phyloP scores from a whole-genome alignment of 352 stramenopile species.

The Globisporangium parvum region DNA sequence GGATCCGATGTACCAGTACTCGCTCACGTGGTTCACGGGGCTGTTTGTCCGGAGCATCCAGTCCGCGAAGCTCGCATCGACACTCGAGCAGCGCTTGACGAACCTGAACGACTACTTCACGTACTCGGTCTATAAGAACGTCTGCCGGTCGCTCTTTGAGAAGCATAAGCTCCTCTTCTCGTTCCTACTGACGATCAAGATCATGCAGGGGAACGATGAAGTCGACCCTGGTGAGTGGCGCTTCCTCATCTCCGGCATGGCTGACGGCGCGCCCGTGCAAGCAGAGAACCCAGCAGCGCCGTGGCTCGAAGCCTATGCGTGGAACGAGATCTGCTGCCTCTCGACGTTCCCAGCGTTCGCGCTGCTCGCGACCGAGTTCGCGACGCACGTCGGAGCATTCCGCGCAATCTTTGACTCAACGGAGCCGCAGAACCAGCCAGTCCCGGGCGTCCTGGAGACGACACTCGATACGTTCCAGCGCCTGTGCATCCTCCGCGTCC shows the following conservation, averaged over 20 bases:
- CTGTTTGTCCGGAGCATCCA: conserved; percentile 90
- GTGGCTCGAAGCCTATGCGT: conserved; percentile 75
- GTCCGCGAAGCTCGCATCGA: conserved; percentile 55
- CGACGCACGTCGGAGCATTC: conserved; percentile 43
- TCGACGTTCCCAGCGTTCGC: conserved; percentile 66
- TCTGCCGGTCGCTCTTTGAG: conserved; percentile 92
- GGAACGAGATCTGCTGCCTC: conserved; percentile 71
- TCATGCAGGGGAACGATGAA: conserved; percentile 81
- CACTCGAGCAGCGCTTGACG: conserved; percentile 67
- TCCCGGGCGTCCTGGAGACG: conserved; percentile 50
- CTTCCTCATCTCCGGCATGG: conserved; percentile 88
- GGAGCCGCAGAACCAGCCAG: conserved; percentile 68
- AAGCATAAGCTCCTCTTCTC: conserved; percentile 93
- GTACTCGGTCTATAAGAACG: conserved; percentile 93
- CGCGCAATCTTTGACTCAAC: conserved; percentile 76
- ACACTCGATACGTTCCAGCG: conserved; percentile 80
- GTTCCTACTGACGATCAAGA: conserved; percentile 87
- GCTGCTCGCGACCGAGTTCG: conserved; percentile 42
- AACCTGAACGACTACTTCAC: conserved; percentile 93
- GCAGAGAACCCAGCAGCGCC: conserved; percentile 43
- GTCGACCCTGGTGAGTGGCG: conserved; percentile 85
- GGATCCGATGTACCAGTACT: conserved; percentile 92
- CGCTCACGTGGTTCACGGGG: conserved; percentile 89
- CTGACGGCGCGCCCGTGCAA: conserved; percentile 25
- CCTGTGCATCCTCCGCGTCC: conserved; percentile 69